These are phyloP conservation scores for Monosporascus sp. DNA, from an alignment of 2,329 filamentous ascomycete genomes.

Conservation along the genomic window DNA sequence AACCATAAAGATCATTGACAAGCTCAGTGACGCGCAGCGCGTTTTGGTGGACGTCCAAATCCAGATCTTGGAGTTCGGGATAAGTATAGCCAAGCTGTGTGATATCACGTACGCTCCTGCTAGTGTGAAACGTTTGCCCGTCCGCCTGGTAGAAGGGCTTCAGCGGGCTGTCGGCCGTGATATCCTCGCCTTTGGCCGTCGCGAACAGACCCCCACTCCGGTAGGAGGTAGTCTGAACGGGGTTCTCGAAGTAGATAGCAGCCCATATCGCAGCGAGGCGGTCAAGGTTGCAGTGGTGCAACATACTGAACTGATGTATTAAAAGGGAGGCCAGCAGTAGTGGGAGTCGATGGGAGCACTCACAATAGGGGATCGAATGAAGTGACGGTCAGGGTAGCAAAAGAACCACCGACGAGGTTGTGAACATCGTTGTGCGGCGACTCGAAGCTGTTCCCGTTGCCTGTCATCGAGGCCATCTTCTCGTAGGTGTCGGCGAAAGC, in stretches of 20 bases:
- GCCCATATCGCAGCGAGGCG: constrained; percentile 51
- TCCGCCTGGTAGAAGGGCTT: constrained; percentile 43
- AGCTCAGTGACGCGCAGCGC: constrained; percentile 56
- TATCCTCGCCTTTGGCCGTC: constrained; percentile 32
- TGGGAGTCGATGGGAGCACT: constrained; percentile 8
- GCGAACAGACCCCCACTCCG: constrained; percentile 32
- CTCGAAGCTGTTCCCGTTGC: constrained; percentile 36
- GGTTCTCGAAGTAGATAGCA: constrained; percentile 30
- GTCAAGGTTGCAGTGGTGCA: constrained; percentile 55
- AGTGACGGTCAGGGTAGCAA: constrained; percentile 30
- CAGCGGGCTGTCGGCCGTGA: constrained; percentile 41
- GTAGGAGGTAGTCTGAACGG: constrained; percentile 23
- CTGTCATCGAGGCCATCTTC: constrained; percentile 35
- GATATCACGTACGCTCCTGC: constrained; percentile 23
- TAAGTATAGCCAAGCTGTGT: constrained; percentile 37
- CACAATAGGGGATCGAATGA: constrained; percentile 45
- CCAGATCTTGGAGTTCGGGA: constrained; percentile 38
- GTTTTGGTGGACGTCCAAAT: constrained; percentile 50
- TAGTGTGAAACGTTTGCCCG: constrained; percentile 37
- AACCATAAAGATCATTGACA: constrained; percentile 48
- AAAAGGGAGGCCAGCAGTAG: not conserved
- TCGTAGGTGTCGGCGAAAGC: constrained; percentile 31
- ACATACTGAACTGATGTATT: constrained; percentile 30
- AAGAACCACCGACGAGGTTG: constrained; percentile 30
- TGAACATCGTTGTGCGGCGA: constrained; percentile 40